phyloP scores from a whole-genome alignment of 257 asterid genomes.

The Petunia secreta region DNA sequence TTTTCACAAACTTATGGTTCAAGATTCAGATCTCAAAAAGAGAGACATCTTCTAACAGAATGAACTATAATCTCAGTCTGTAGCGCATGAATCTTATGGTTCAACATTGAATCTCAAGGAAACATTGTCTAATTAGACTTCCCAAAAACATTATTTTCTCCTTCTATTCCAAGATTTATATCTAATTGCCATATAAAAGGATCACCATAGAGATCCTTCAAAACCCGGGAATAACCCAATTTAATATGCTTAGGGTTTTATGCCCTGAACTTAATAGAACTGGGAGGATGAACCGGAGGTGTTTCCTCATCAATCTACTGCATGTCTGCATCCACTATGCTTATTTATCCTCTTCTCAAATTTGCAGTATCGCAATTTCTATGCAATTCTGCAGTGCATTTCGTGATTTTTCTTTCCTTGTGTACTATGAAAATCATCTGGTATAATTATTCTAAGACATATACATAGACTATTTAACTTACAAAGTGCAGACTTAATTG shows the following conservation, averaged over 20 bases:
- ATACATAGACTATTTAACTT: neutral
- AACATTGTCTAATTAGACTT: neutral
- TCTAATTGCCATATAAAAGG: neutral
- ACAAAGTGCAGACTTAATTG: neutral
- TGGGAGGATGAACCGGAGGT: constrained; percentile 7
- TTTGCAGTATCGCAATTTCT: neutral
- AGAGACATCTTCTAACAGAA: neutral
- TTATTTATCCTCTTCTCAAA: neutral
- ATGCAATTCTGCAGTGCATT: neutral
- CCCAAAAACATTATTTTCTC: neutral
- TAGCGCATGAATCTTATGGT: neutral
- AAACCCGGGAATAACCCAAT: neutral
- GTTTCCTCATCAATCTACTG: constrained; percentile 17
- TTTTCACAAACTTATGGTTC: neutral
- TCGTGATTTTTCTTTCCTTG: constrained; percentile 10
- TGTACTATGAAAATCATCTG: neutral
- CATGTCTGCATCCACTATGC: neutral
- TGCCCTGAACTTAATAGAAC: neutral
- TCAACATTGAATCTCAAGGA: neutral
- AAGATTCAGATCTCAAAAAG: neutral
- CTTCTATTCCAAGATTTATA: constrained; percentile 14
- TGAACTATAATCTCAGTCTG: neutral
- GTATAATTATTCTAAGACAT: neutral
- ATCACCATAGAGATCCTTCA: neutral
- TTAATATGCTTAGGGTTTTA: neutral